Percentiles rank a stretch among this genome's conserved stretches.
Conservation (phyloP, 768 basidiomycete species). For the Lactarius sanguifluus region DNA sequence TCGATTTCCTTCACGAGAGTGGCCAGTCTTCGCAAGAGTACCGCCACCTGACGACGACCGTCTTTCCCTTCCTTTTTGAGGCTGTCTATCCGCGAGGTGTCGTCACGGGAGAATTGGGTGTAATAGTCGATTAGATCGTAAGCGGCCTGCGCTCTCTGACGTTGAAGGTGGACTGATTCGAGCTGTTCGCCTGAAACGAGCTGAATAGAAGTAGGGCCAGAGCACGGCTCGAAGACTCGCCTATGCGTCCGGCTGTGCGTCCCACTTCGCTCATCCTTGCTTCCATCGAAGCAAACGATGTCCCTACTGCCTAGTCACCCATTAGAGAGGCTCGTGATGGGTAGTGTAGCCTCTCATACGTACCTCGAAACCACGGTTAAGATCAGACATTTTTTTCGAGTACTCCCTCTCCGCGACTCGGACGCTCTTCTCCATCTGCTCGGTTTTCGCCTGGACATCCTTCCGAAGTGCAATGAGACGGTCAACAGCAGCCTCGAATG, state of each 20-base stretch:
- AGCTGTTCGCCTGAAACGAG: constrained; percentile 78
- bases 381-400: constrained; percentile 88
- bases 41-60: constrained; percentile 84
- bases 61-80: constrained; percentile 86
- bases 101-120: constrained; percentile 84
- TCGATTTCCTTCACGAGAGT: constrained; percentile 94
- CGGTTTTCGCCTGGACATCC: constrained; percentile 87
- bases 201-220: constrained; percentile 18
- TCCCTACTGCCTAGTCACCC: constrained; percentile 68
- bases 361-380: constrained; percentile 94
- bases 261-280: constrained; percentile 90
- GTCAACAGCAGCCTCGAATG: constrained; percentile 91
- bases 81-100: constrained; percentile 70
- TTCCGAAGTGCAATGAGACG: constrained; percentile 81
- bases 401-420: constrained; percentile 89
- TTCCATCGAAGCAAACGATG: constrained; percentile 89
- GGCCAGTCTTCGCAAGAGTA: constrained; percentile 79
- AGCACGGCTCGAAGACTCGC: constrained; percentile 41
- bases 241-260: constrained; percentile 90
- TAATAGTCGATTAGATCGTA: constrained; percentile 93
- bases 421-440: constrained; percentile 91
- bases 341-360: constrained; percentile 31
- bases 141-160: constrained; percentile 91
- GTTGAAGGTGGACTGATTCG: constrained; percentile 88
- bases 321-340: constrained; percentile 14